A percentile compares a stretch with the other conserved stretches of the same genome.
Conservation (phyloP, 75 land plant genomes). For the Sequoia sempervirens region DNA sequence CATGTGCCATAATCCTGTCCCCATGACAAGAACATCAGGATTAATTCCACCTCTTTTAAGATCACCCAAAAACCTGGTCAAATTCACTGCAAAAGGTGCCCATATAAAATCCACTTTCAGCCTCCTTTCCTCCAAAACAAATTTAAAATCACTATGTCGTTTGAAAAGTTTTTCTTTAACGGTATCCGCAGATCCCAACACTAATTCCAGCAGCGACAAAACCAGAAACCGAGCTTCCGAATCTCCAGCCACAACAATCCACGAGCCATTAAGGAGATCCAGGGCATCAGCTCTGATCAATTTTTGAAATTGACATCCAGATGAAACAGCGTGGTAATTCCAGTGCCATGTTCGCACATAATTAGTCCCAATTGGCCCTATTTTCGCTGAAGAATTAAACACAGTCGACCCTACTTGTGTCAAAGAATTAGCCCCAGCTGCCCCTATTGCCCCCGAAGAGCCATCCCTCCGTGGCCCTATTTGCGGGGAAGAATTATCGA, state of each 20-base stretch:
- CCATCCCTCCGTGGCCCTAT: not conserved
- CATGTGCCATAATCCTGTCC: slow-evolving; percentile 95
- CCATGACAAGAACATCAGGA: slow-evolving; percentile 82
- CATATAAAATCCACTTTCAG: slow-evolving; percentile 69
- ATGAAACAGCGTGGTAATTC: slow-evolving; percentile 17
- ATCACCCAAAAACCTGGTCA: slow-evolving; percentile 20
- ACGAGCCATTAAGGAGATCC: slow-evolving; percentile 74
- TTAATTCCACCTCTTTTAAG: slow-evolving; percentile 9
- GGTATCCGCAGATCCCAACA: slow-evolving; percentile 29
- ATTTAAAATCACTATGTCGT: slow-evolving; percentile 63
- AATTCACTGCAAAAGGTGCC: slow-evolving; percentile 78
- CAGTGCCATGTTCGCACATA: slow-evolving; percentile 40
- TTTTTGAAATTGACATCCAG: slow-evolving; percentile 50
- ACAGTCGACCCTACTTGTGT: not conserved
- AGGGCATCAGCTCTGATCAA: slow-evolving; percentile 39
- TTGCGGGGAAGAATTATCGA: not conserved
- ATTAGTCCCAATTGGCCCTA: not conserved
- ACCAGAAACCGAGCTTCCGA: slow-evolving; percentile 77
- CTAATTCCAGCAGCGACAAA: slow-evolving; percentile 56
- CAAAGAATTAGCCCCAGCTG: not conserved
- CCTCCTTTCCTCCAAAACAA: slow-evolving; percentile 29
- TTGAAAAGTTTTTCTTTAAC: slow-evolving; percentile 59
- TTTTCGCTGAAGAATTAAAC: not conserved
- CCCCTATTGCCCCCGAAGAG: not conserved
- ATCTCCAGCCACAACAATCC: slow-evolving; percentile 91